These are phyloP conservation scores for Aurifilum marmelostoma DNA, from an alignment of 2,329 filamentous ascomycete species.

Conservation along the genomic window DNA sequence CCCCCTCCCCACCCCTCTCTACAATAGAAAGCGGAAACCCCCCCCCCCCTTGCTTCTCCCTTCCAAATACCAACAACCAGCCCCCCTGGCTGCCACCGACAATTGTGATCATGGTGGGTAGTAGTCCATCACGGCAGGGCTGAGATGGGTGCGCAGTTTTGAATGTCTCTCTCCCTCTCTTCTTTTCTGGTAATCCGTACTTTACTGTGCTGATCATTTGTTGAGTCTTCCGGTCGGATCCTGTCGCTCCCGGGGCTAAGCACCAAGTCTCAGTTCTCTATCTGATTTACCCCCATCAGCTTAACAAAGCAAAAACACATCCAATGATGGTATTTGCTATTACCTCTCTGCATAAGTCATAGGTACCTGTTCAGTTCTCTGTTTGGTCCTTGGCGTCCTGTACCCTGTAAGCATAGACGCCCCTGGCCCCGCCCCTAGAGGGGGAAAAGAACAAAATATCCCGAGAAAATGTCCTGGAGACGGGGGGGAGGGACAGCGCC, in stretches of 20 bases:
- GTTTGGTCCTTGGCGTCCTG: neutral
- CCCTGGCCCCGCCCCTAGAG: neutral
- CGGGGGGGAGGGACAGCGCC: neutral
- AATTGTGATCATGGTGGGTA: neutral
- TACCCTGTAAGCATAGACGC: neutral
- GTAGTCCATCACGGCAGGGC: constrained; percentile 1
- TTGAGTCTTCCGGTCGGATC: neutral
- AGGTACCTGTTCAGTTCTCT: neutral
- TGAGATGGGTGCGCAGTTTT: constrained; percentile 6
- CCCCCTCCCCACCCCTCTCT: no score
- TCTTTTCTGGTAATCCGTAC: neutral
- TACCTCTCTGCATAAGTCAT: no score
- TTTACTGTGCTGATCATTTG: neutral
- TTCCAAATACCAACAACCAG: neutral
- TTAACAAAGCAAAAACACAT: neutral
- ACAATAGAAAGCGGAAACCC: no score
- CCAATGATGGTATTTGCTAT: neutral
- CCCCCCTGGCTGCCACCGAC: neutral
- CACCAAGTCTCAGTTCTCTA: neutral
- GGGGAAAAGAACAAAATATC: constrained; percentile 3
- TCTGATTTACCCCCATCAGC: neutral
- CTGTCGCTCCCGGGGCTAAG: neutral
- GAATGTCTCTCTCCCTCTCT: neutral
- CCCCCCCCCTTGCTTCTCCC: neutral
- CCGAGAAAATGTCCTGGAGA: constrained; percentile 17